Base-by-base conservation (phyloP, 768 basidiomycete genomes). In the Termitomyces bulborhizus region DNA sequence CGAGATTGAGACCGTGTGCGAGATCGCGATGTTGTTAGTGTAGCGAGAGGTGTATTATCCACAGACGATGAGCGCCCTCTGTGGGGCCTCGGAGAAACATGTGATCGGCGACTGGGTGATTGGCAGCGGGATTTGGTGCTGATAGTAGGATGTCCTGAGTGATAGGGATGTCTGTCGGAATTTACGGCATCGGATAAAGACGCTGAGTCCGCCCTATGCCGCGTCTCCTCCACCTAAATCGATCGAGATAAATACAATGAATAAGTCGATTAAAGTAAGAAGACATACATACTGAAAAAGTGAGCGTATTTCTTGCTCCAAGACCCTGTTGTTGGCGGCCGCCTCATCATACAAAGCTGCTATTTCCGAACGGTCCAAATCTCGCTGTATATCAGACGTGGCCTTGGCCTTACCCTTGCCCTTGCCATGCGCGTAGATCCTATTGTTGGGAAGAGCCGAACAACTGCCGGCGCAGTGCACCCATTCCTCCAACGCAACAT, bases 401-500 rank as follows among this genome's bases (percentile, higher is more conserved):
- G 21, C 21, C 21, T 21, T 21, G 41, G n/a, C n/a, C n/a, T 46
- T 50, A 2, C n/a, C 43, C 13, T 46, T 55, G n/a, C 46, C 43
- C 24, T 32, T 53, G 27, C 12, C 29, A 24, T 37, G 39, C 11
- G n/a, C 16, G 21, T 11, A 3, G 5, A 31, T 31, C 9, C 7
- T 16, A 40, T 12, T 11, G 13, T n/a, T 6, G 31, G 31, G 21
- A 21, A 29, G 44, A 11, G 40, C 46, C 3, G 37, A 54, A 31
- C 36, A 4, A 21, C 13, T 43, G 1, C 12, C 39, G 18, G 50
- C 37, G 13, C 46, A 46, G 51, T 50, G 56, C 26, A 57, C 40
- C 57, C 49, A 36, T 53, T 11, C 34, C 39, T 77, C 76, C 1
- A 83, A 67, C 51, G 79, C 76, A 0, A 72, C 74, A 29, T 83